phyloP scores from a whole-genome alignment of 371 early-diverging fungal species.

The Actinomortierella wolfii region DNA sequence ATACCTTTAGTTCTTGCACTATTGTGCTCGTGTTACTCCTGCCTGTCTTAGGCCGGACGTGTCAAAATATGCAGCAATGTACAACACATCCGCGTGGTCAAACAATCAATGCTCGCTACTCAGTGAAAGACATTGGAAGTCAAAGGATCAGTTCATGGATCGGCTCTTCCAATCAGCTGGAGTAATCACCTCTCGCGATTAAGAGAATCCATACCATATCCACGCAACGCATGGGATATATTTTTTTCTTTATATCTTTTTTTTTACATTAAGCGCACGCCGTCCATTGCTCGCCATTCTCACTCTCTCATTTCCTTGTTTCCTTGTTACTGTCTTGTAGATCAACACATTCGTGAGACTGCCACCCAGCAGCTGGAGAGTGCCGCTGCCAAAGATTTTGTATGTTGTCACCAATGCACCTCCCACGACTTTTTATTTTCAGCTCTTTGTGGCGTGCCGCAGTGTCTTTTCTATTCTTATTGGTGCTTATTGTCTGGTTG shows the following conservation, averaged over 20 bases:
- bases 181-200: too few species aligned
- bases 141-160: too few species aligned
- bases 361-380: constrained; percentile 77
- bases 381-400: constrained; percentile 80
- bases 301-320: neutral
- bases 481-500: neutral
- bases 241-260: neutral
- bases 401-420: constrained; percentile 49
- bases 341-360: constrained; percentile 72
- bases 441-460: constrained; percentile 1
- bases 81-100: too few species aligned
- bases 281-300: neutral
- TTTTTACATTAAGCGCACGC: neutral
- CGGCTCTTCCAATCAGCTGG: too few species aligned
- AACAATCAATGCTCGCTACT: too few species aligned
- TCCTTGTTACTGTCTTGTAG: constrained; percentile 13
- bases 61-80: too few species aligned
- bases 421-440: constrained; percentile 9
- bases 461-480: constrained; percentile 1
- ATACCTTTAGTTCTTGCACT: too few species aligned
- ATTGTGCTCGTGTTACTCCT: too few species aligned
- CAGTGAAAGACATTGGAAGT: too few species aligned
- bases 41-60: too few species aligned
- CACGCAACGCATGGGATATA: constrained; percentile 2
- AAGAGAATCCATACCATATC: neutral